A percentile compares a stretch with the other conserved stretches of the same genome.
These are phyloP conservation scores for Fusarium solani-melongenae DNA, from an alignment of 2,329 filamentous ascomycete species.

Conservation along the genomic window DNA sequence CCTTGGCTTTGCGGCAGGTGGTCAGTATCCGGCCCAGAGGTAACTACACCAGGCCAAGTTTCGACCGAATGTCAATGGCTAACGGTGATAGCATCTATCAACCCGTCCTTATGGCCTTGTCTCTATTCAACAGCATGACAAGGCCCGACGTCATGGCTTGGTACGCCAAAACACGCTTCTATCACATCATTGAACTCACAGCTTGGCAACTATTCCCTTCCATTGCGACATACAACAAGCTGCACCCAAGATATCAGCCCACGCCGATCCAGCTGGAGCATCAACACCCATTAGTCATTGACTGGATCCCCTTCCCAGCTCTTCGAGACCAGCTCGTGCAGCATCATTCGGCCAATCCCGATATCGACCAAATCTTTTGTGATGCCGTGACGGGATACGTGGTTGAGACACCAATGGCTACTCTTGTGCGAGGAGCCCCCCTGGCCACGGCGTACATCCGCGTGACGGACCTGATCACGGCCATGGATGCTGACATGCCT, in stretches of 20 bases:
- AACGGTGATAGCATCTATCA: constrained; percentile 39
- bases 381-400: constrained; percentile 48
- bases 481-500: constrained; percentile 29
- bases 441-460: constrained; percentile 43
- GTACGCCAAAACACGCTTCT: constrained; percentile 55
- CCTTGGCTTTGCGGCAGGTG: constrained; percentile 24
- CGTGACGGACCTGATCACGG: constrained; percentile 46
- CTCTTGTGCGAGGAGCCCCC: constrained; percentile 40
- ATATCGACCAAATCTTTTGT: constrained; percentile 48
- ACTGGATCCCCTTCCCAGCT: constrained; percentile 46
- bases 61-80: background rate
- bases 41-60: background rate
- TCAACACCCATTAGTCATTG: constrained; percentile 44
- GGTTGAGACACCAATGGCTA: constrained; percentile 45
- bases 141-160: constrained; percentile 49
- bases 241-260: constrained; percentile 45
- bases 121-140: constrained; percentile 50
- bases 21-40: constrained; percentile 27
- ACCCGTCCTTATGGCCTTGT: constrained; percentile 45
- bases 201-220: constrained; percentile 49
- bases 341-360: constrained; percentile 45
- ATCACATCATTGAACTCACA: constrained; percentile 48
- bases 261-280: constrained; percentile 41
- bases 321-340: constrained; percentile 46
- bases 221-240: constrained; percentile 37